phyloP scores from a whole-genome alignment of 2,329 filamentous ascomycete species.

The Botrytis galanthina region DNA sequence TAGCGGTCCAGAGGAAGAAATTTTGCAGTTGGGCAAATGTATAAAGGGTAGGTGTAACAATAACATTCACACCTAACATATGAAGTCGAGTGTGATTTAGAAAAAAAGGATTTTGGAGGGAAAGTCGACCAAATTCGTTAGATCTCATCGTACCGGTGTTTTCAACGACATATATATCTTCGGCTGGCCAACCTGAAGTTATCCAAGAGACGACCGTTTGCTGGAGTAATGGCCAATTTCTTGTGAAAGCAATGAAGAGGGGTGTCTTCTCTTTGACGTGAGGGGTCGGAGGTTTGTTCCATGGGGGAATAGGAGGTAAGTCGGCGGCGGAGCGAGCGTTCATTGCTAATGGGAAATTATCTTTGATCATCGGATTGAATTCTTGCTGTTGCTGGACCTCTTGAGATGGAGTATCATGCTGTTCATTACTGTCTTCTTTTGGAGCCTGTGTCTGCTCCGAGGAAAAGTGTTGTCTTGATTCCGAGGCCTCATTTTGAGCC shows the following conservation, averaged over 20 bases:
- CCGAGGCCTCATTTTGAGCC: background rate
- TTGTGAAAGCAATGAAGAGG: conserved; percentile 56
- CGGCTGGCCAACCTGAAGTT: conserved; percentile 55
- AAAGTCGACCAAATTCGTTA: conserved; percentile 47
- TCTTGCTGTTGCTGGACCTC: background rate
- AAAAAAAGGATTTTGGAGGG: conserved; percentile 54
- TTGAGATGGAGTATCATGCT: background rate
- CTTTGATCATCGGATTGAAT: conserved; percentile 17
- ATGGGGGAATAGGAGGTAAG: conserved; percentile 45
- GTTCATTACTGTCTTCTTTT: background rate
- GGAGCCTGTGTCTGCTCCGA: background rate
- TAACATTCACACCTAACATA: conserved; percentile 50
- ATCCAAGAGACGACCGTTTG: conserved; percentile 56
- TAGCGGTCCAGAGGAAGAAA: conserved; percentile 48
- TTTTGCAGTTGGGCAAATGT: conserved; percentile 56
- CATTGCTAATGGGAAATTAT: conserved; percentile 33
- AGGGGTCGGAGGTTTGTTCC: conserved; percentile 44
- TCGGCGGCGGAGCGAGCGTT: conserved; percentile 28
- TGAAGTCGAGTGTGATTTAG: conserved; percentile 50
- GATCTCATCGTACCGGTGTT: conserved; percentile 57
- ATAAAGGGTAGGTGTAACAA: conserved; percentile 50
- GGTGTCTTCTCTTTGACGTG: conserved; percentile 47
- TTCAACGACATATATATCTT: conserved; percentile 56
- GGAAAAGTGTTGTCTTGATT: background rate
- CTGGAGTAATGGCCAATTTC: conserved; percentile 52